phyloP scores from a whole-genome alignment of 2,329 filamentous ascomycete species.

The Huntiella omanensis region DNA sequence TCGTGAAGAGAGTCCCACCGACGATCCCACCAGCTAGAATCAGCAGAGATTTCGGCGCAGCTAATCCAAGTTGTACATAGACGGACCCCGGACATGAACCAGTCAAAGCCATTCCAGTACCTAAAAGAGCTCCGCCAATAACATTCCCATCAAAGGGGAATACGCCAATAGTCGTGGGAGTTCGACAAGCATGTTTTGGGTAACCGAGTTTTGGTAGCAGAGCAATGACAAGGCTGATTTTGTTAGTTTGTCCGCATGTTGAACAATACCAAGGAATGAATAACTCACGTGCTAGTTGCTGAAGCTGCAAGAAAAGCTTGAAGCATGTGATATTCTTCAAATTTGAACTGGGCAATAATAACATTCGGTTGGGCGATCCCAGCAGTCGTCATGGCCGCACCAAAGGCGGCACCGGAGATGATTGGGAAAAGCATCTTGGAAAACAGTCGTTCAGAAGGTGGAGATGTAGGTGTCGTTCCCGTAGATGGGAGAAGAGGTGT shows the following conservation, averaged over 20 bases:
- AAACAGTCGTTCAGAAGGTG: too few species aligned
- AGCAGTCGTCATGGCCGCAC: conserved; percentile 38
- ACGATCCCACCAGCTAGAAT: conserved; percentile 34
- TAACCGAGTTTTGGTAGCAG: conserved; percentile 25
- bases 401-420: conserved; percentile 38
- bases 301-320: conserved; percentile 45
- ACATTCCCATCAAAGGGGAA: conserved; percentile 46
- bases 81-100: conserved; percentile 49
- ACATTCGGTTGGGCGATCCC: conserved; percentile 41
- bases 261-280: not conserved
- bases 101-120: conserved; percentile 46
- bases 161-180: conserved; percentile 32
- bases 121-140: conserved; percentile 41
- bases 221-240: conserved; percentile 25
- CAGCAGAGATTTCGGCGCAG: conserved; percentile 30
- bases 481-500: too few species aligned
- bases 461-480: too few species aligned
- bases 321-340: conserved; percentile 46
- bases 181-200: conserved; percentile 27
- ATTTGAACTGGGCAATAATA: conserved; percentile 40
- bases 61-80: conserved; percentile 38
- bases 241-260: not conserved
- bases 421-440: too few species aligned
- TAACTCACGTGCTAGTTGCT: conserved; percentile 40
- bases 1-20: conserved; percentile 35